Evolutionary conservation across 2,329 filamentous ascomycete species (phyloP).

Genomic region (Hypoxylon sp.): DNA sequence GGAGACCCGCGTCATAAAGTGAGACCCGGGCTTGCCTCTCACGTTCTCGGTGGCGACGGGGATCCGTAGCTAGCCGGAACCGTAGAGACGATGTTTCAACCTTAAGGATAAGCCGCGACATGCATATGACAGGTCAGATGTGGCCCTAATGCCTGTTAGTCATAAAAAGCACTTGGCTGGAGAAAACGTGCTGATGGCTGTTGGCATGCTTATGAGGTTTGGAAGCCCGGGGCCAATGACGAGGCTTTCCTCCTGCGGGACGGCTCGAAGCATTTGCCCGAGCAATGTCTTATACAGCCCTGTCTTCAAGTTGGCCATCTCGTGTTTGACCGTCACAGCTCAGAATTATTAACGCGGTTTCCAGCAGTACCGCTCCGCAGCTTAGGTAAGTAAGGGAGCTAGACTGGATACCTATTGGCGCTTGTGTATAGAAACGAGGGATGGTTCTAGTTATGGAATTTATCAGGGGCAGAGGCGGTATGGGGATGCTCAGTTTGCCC

Average conservation of each 20-base stretch:
- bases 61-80: slow-evolving; percentile 38
- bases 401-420: neutral
- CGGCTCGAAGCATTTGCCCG: slow-evolving; percentile 38
- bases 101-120: slow-evolving; percentile 21
- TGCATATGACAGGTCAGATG: slow-evolving; percentile 35
- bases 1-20: slow-evolving; percentile 1
- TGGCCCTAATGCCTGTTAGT: neutral
- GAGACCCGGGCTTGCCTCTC: slow-evolving; percentile 7
- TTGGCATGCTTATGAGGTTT: neutral
- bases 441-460: neutral
- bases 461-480: neutral
- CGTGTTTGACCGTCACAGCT: neutral
- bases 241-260: slow-evolving; percentile 3
- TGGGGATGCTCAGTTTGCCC: neutral
- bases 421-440: neutral
- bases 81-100: slow-evolving; percentile 9
- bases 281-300: neutral
- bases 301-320: neutral
- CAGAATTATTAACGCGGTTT: slow-evolving; percentile 16
- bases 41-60: neutral
- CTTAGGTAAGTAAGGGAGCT: neutral
- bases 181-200: slow-evolving; percentile 9
- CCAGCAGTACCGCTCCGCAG: slow-evolving; percentile 13
- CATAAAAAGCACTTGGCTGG: neutral
- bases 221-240: neutral